A percentile compares a stretch with the other conserved stretches of the same genome.
These are phyloP conservation scores for Yarrowia sp. DNA, from an alignment of 805 yeast genomes.

Conservation along the genomic window DNA sequence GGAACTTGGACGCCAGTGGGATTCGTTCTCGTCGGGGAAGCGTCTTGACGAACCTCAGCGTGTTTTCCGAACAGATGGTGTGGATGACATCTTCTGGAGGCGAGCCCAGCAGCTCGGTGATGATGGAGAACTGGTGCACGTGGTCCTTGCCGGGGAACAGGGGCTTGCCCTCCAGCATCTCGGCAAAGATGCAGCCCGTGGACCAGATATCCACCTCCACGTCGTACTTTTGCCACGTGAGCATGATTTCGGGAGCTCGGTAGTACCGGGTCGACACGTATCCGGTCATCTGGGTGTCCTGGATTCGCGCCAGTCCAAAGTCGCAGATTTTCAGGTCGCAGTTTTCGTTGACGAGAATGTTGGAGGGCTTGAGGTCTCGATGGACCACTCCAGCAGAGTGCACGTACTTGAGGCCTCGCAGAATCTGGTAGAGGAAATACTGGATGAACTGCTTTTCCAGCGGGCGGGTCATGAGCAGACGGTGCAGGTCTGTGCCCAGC, in stretches of 20 bases:
- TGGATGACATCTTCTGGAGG: slow-evolving; percentile 96
- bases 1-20: slow-evolving; percentile 78
- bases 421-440: slow-evolving; percentile 90
- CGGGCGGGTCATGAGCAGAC: slow-evolving; percentile 87
- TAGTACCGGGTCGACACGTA: slow-evolving; percentile 94
- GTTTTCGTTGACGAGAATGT: slow-evolving; percentile 80
- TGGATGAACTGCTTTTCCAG: slow-evolving; percentile 94
- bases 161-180: slow-evolving; percentile 96
- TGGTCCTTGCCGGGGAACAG: slow-evolving; percentile 97
- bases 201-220: slow-evolving; percentile 98
- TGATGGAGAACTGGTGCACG: slow-evolving; percentile 95
- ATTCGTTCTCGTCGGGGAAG: slow-evolving; percentile 92
- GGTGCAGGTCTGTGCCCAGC: slow-evolving; percentile 94
- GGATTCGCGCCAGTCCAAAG: slow-evolving; percentile 93
- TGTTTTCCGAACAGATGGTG: slow-evolving; percentile 93
- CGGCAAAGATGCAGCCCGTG: slow-evolving; percentile 95
- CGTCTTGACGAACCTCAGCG: slow-evolving; percentile 88
- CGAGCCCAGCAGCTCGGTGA: slow-evolving; percentile 91
- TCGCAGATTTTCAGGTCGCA: slow-evolving; percentile 90
- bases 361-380: slow-evolving; percentile 69
- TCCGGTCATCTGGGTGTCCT: slow-evolving; percentile 99
- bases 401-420: slow-evolving; percentile 80
- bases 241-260: slow-evolving; percentile 97
- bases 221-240: slow-evolving; percentile 97
- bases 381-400: slow-evolving; percentile 92